Evolutionary conservation across 495 filamentous ascomycete species (phyloP).

Genomic region (Beverwykella pulmonaria): DNA sequence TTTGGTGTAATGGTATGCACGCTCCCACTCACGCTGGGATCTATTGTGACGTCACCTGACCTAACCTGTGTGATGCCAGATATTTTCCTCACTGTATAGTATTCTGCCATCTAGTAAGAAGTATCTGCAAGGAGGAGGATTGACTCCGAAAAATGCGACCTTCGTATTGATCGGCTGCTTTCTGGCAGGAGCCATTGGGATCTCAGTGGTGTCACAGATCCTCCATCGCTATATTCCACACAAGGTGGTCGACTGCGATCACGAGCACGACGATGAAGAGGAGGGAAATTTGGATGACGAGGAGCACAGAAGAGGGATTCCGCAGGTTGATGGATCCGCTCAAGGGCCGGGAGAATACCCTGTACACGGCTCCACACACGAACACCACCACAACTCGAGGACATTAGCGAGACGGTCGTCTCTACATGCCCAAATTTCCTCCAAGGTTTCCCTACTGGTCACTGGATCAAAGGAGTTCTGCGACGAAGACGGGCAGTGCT

Average conservation of each 20-base stretch:
- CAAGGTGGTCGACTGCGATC: conserved; percentile 91
- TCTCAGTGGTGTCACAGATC: conserved; percentile 76
- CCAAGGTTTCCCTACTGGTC: conserved; percentile 22
- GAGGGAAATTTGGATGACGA: conserved; percentile 19
- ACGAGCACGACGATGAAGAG: conserved; percentile 66
- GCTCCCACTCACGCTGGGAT: neutral
- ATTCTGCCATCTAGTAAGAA: conserved; percentile 85
- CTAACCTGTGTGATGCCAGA: conserved; percentile 51
- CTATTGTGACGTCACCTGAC: conserved; percentile 24
- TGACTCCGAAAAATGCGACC: conserved; percentile 66
- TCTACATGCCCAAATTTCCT: conserved; percentile 39
- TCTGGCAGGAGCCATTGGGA: conserved; percentile 77
- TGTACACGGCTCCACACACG: conserved; percentile 5
- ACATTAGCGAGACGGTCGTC: conserved; percentile 43
- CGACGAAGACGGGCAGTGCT: conserved; percentile 76
- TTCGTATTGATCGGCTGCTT: conserved; percentile 78
- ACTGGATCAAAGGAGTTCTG: conserved; percentile 50
- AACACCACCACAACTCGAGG: conserved; percentile 15
- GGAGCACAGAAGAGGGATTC: neutral
- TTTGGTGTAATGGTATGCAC: conserved; percentile 92
- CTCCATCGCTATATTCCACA: conserved; percentile 85
- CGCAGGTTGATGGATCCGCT: neutral
- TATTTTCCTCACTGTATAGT: conserved; percentile 91
- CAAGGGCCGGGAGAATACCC: conserved; percentile 28
- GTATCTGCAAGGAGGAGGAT: conserved; percentile 70